Evolutionary conservation across 768 basidiomycete species (phyloP).

Genomic region (Leccinellum rugosiceps): DNA sequence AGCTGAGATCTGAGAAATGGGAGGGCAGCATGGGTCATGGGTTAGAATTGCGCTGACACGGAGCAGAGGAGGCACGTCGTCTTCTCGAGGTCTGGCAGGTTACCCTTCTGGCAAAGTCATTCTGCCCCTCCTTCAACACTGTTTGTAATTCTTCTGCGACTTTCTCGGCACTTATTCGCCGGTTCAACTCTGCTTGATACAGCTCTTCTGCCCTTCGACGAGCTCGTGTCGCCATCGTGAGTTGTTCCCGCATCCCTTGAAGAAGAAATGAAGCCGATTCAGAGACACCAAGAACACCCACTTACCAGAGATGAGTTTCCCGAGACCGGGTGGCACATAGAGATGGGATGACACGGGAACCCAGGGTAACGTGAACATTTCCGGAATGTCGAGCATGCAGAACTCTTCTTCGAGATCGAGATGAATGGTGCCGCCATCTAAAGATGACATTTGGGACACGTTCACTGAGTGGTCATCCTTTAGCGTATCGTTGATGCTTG

Average conservation of each 20-base stretch:
- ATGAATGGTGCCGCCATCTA: not conserved
- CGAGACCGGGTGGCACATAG: conserved; percentile 36
- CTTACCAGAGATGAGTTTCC: conserved; percentile 35
- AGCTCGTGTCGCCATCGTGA: conserved; percentile 29
- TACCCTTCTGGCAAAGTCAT: not conserved
- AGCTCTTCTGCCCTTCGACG: conserved; percentile 34
- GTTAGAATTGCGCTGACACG: not conserved
- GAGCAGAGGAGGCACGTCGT: not conserved
- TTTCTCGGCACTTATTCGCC: conserved; percentile 32
- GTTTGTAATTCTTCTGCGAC: conserved; percentile 16
- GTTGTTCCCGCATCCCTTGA: conserved; percentile 34
- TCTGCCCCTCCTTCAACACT: conserved; percentile 3
- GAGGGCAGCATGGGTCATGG: not conserved
- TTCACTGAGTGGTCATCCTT: not conserved
- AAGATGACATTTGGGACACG: not conserved
- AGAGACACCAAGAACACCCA: not conserved
- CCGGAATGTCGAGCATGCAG: conserved; percentile 33
- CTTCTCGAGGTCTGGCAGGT: not conserved
- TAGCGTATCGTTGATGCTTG: not conserved
- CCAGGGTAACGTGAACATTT: conserved; percentile 34
- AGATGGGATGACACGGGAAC: conserved; percentile 25
- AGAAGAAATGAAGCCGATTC: conserved; percentile 1
- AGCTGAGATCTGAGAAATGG: not conserved
- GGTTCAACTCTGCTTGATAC: conserved; percentile 30
- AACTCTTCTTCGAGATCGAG: conserved; percentile 24